A percentile compares a stretch with the other conserved stretches of the same genome.
Conservation (phyloP, 768 basidiomycete species). For the Tricholoma sp. region DNA sequence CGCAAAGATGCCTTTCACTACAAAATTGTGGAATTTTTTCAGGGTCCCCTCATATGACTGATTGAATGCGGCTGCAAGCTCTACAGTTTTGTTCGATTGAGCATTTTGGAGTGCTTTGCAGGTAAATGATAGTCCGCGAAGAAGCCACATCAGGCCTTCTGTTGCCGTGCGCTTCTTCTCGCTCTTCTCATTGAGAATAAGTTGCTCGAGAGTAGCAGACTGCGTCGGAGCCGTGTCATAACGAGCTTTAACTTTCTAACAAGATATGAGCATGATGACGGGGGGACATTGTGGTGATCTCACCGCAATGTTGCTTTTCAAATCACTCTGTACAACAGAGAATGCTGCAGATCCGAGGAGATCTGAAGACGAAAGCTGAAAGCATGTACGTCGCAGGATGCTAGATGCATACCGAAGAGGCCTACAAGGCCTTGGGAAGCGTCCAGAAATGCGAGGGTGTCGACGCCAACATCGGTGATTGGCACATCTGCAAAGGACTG, state of each 20-base stretch:
- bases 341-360: constrained; percentile 85
- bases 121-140: constrained; percentile 89
- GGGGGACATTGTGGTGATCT: constrained; percentile 17
- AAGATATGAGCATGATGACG: neutral
- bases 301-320: constrained; percentile 90
- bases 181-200: constrained; percentile 77
- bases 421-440: constrained; percentile 85
- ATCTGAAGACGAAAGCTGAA: constrained; percentile 41
- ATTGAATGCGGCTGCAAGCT: constrained; percentile 71
- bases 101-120: constrained; percentile 69
- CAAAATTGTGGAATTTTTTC: constrained; percentile 80
- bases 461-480: constrained; percentile 79
- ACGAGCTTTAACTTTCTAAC: constrained; percentile 84
- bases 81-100: constrained; percentile 55
- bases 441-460: constrained; percentile 84
- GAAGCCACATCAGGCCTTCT: constrained; percentile 90
- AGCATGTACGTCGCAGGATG: neutral
- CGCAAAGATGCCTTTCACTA: constrained; percentile 57
- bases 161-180: constrained; percentile 89
- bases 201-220: constrained; percentile 76
- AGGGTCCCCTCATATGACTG: constrained; percentile 79
- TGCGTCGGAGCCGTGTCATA: constrained; percentile 60
- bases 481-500: constrained; percentile 95
- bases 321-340: constrained; percentile 72
- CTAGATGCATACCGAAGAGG: constrained; percentile 68